These are phyloP conservation scores for Byssoonygena ceratinophila DNA, from an alignment of 2,329 filamentous ascomycete species.

Conservation along the genomic window DNA sequence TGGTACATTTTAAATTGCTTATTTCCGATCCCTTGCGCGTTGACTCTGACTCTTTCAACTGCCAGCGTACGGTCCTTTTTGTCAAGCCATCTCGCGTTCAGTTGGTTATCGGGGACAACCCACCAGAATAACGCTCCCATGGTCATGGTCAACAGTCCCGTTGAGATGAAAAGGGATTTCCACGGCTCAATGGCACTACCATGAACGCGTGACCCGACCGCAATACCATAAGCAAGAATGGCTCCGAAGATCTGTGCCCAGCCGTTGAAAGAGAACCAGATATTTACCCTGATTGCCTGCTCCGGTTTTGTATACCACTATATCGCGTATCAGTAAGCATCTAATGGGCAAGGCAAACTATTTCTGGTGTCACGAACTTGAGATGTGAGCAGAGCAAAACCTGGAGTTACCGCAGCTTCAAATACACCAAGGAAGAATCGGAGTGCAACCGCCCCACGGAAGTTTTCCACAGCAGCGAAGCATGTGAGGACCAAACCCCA, in stretches of 20 bases:
- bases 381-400: slow-evolving; percentile 52
- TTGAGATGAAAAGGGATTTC: slow-evolving; percentile 52
- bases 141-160: slow-evolving; percentile 42
- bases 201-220: slow-evolving; percentile 44
- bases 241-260: slow-evolving; percentile 55
- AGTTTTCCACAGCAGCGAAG: slow-evolving; percentile 53
- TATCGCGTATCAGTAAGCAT: background rate
- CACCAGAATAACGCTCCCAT: slow-evolving; percentile 43
- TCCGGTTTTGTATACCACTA: slow-evolving; percentile 63
- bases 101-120: slow-evolving; percentile 49
- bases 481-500: slow-evolving; percentile 48
- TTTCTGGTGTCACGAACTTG: slow-evolving; percentile 27
- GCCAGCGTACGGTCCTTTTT: slow-evolving; percentile 57
- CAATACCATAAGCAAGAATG: slow-evolving; percentile 53
- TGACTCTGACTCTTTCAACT: slow-evolving; percentile 59
- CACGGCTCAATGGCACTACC: slow-evolving; percentile 52
- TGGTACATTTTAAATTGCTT: slow-evolving; percentile 60
- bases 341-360: background rate
- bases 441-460: slow-evolving; percentile 51
- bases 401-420: slow-evolving; percentile 58
- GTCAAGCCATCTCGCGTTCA: slow-evolving; percentile 53
- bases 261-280: slow-evolving; percentile 62
- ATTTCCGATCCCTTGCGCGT: slow-evolving; percentile 64
- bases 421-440: slow-evolving; percentile 59
- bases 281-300: slow-evolving; percentile 51